Percentiles rank a stretch among this genome's conserved stretches.
Evolutionary conservation across 2,329 filamentous ascomycete species (phyloP).

Genomic region (Nigrospora osmanthi): DNA sequence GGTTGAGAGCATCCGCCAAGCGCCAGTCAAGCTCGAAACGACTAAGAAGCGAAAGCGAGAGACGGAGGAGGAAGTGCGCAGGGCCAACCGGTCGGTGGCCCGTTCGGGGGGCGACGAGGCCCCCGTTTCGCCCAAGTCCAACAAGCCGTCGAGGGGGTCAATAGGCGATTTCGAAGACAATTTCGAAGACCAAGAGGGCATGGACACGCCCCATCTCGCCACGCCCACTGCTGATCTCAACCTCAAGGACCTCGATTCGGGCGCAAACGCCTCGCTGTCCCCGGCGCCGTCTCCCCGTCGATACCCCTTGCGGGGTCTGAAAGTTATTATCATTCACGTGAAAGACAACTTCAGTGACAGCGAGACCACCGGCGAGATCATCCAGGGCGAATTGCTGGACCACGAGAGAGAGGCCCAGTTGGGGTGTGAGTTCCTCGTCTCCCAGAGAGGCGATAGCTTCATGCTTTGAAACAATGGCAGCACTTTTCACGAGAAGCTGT

Average conservation of each 20-base stretch:
- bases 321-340: conserved; percentile 84
- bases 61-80: conserved; percentile 19
- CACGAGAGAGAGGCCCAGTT: conserved; percentile 58
- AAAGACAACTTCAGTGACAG: conserved; percentile 80
- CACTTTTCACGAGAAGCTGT: too few relatives aligned
- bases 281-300: too few relatives aligned
- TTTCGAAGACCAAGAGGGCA: neutral
- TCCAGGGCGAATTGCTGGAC: conserved; percentile 60
- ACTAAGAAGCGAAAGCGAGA: conserved; percentile 61
- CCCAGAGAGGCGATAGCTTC: conserved; percentile 55
- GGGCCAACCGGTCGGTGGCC: conserved; percentile 7
- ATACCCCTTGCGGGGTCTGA: conserved; percentile 59
- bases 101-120: conserved; percentile 26
- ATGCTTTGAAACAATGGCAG: conserved; percentile 29
- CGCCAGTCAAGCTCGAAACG: conserved; percentile 33
- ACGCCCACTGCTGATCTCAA: conserved; percentile 40
- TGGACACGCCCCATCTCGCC: conserved; percentile 33
- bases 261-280: conserved; percentile 9
- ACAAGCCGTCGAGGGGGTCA: conserved; percentile 13
- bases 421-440: conserved; percentile 75
- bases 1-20: conserved; percentile 48
- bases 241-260: conserved; percentile 26
- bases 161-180: neutral
- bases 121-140: conserved; percentile 44
- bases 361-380: conserved; percentile 53